Percentiles rank a stretch among this genome's conserved stretches.
These are phyloP conservation scores for Simplicillium sp. DNA, from an alignment of 2,329 filamentous ascomycete species.

Conservation along the genomic window DNA sequence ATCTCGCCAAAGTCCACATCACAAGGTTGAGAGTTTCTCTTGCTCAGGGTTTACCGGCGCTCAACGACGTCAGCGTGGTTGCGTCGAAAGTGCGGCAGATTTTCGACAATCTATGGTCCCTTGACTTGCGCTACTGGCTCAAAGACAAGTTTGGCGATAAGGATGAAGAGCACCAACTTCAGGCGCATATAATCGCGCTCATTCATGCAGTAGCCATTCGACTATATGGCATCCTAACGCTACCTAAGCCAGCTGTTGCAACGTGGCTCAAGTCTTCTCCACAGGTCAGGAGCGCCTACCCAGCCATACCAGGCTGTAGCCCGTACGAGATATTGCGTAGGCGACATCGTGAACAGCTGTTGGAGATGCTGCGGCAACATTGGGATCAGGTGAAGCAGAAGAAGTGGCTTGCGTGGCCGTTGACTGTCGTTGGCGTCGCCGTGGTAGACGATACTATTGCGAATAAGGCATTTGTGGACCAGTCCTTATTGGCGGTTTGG, in stretches of 20 bases:
- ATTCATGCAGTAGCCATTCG: not conserved
- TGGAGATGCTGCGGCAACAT: not conserved
- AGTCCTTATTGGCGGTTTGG: not conserved
- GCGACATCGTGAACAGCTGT: not conserved
- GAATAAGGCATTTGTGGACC: not conserved
- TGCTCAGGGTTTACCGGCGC: too few relatives aligned
- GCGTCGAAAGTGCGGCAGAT: too few relatives aligned
- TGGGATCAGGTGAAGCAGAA: not conserved
- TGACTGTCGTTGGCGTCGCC: not conserved
- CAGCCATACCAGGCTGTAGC: not conserved
- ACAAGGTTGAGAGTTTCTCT: too few relatives aligned
- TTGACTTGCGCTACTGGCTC: too few relatives aligned
- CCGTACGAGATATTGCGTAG: not conserved
- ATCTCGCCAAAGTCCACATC: too few relatives aligned
- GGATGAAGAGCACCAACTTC: not conserved
- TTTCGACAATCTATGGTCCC: too few relatives aligned
- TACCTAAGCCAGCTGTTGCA: too few relatives aligned
- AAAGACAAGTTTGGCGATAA: not conserved
- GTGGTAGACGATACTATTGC: not conserved
- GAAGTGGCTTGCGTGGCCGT: conserved; percentile 1
- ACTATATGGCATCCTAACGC: too few relatives aligned
- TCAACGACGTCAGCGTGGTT: too few relatives aligned
- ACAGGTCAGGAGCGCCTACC: too few relatives aligned
- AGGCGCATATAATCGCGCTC: not conserved
- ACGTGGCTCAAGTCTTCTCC: too few relatives aligned